phyloP scores from a whole-genome alignment of 2,329 filamentous ascomycete species.

The Neopestalotiopsis sp. region DNA sequence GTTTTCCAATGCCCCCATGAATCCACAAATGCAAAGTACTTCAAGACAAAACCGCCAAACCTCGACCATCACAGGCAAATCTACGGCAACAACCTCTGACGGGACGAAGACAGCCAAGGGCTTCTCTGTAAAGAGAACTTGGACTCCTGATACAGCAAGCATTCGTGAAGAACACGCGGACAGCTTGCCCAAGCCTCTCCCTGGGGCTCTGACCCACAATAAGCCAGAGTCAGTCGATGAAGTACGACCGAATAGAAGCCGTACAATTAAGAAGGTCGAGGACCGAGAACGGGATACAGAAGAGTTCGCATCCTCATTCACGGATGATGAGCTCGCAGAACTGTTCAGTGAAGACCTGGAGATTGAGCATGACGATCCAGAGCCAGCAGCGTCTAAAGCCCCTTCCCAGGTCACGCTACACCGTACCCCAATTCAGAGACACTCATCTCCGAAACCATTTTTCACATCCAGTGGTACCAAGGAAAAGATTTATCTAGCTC shows the following conservation, averaged over 20 bases:
- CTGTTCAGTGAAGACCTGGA: neutral
- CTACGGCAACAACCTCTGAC: neutral
- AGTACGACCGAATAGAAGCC: no score
- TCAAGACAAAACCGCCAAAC: neutral
- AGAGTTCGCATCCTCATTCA: neutral
- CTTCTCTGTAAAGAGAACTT: neutral
- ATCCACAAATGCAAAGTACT: neutral
- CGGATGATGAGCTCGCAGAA: slow-evolving; percentile 14
- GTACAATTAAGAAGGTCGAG: neutral
- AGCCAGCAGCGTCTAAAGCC: no score
- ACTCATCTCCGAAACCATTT: slow-evolving; percentile 37
- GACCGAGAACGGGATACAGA: neutral
- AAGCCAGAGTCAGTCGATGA: neutral
- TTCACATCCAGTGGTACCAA: slow-evolving; percentile 38
- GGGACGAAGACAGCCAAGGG: neutral
- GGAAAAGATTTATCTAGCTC: slow-evolving; percentile 33
- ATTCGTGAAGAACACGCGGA: neutral
- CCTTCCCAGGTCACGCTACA: neutral
- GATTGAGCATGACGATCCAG: neutral
- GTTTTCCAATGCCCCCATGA: neutral
- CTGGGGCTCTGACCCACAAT: neutral
- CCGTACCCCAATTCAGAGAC: slow-evolving; percentile 21
- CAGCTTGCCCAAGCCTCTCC: neutral
- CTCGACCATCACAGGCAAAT: neutral
- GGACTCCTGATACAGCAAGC: neutral